phyloP scores from a whole-genome alignment of 2,329 filamentous ascomycete species.

The Aspergillus aculeatinus region DNA sequence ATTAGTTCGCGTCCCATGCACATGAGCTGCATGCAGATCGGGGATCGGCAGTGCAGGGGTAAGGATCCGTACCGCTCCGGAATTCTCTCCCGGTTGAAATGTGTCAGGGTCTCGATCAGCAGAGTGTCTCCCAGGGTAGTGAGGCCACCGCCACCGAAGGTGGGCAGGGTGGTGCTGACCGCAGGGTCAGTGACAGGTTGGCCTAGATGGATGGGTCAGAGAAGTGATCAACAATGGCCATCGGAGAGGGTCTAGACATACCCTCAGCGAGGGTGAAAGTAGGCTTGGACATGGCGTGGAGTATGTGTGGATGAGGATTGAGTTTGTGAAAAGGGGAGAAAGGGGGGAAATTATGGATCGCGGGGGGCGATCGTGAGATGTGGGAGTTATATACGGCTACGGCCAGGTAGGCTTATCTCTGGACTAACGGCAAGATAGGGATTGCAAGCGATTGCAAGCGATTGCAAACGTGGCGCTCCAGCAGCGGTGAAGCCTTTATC shows the following conservation, averaged over 20 bases:
- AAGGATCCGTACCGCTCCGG: constrained; percentile 2
- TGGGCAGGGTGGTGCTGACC: constrained; percentile 8
- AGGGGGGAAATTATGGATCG: background rate
- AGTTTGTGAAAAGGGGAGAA: background rate
- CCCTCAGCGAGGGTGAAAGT: constrained; percentile 7
- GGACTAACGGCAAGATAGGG: background rate
- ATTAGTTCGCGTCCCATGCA: background rate
- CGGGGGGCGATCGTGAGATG: background rate
- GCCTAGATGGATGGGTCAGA: background rate
- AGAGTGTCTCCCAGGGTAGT: constrained; percentile 7
- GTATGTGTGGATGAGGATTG: background rate
- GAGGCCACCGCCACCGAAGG: constrained; percentile 6
- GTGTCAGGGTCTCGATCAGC: constrained; percentile 6
- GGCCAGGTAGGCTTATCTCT: background rate
- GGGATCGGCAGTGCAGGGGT: background rate
- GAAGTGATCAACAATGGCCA: background rate
- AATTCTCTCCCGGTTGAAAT: constrained; percentile 8
- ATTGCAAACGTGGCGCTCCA: background rate
- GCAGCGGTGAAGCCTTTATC: background rate
- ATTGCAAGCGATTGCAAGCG: background rate
- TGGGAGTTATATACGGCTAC: background rate
- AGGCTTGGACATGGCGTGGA: constrained; percentile 6
- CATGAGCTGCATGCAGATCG: background rate
- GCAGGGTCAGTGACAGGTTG: constrained; percentile 2
- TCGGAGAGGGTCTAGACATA: background rate